Conservation (phyloP, 1,139 yeast species). For the Saccharomycopsis hybrid region DNA sequence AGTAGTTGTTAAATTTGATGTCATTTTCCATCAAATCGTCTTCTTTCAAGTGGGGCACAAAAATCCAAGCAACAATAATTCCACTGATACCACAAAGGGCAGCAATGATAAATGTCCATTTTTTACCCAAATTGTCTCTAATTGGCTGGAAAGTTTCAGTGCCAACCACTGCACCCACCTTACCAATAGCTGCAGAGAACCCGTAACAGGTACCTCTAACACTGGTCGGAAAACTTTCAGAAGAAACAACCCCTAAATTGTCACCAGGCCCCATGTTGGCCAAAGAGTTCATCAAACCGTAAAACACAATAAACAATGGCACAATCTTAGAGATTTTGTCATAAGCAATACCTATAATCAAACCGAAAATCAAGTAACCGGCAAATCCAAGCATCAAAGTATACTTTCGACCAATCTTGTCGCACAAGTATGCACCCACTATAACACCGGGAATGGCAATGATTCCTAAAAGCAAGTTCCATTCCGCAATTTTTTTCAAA, state of each 20-base stretch:
- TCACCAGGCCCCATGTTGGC: conserved; percentile 80
- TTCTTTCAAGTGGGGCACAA: conserved; percentile 60
- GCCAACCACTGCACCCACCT: conserved; percentile 50
- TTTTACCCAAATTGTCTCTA: conserved; percentile 34
- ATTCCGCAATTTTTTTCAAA: conserved; percentile 45
- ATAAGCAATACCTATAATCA: conserved; percentile 51
- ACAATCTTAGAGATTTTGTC: conserved; percentile 41
- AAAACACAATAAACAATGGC: conserved; percentile 51
- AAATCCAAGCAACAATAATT: conserved; percentile 50
- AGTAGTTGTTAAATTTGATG: conserved; percentile 52
- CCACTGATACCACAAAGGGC: conserved; percentile 68
- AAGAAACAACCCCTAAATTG: conserved; percentile 60
- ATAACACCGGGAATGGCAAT: conserved; percentile 55
- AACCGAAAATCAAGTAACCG: conserved; percentile 55
- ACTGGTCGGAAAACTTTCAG: conserved; percentile 70
- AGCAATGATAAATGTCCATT: conserved; percentile 52
- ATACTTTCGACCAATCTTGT: conserved; percentile 49
- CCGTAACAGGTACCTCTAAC: conserved; percentile 63
- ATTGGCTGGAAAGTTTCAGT: conserved; percentile 41
- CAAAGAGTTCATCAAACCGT: conserved; percentile 49
- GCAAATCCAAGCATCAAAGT: conserved; percentile 52
- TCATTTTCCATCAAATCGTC: conserved; percentile 67
- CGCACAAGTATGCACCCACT: conserved; percentile 49
- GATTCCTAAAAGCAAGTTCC: conserved; percentile 48
- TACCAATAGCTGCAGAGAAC: conserved; percentile 46